Percentiles rank a stretch among this genome's conserved stretches.
phyloP scores from a whole-genome alignment of 2,329 filamentous ascomycete species.

The Monilinia vaccinii-corymbosi region DNA sequence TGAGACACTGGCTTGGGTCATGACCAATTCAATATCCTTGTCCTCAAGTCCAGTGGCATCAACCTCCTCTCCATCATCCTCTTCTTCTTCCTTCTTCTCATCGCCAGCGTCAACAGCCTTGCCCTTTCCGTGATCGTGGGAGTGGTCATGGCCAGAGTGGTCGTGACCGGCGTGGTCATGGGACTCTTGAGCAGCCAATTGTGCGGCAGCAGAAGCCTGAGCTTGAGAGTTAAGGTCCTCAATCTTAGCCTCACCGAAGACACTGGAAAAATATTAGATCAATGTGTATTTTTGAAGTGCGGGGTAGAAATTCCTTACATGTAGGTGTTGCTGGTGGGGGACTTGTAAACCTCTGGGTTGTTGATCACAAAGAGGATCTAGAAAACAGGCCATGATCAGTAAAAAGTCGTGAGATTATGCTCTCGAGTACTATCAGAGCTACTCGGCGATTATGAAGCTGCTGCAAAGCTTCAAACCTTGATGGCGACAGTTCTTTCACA shows the following conservation, averaged over 20 bases:
- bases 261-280: constrained; percentile 44
- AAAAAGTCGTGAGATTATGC: neutral
- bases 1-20: constrained; percentile 94
- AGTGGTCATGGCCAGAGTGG: constrained; percentile 55
- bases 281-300: neutral
- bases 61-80: constrained; percentile 92
- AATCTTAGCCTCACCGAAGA: constrained; percentile 99
- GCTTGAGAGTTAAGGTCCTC: constrained; percentile 99
- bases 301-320: constrained; percentile 58
- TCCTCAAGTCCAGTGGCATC: constrained; percentile 91
- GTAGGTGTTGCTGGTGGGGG: constrained; percentile 98
- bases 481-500: neutral
- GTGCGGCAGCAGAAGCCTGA: constrained; percentile 90
- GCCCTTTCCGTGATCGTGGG: constrained; percentile 48
- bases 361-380: constrained; percentile 99
- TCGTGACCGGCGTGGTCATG: constrained; percentile 41
- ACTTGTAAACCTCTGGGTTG: constrained; percentile 99
- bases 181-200: constrained; percentile 69
- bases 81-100: constrained; percentile 65
- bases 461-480: neutral
- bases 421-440: neutral
- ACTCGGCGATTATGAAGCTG: neutral
- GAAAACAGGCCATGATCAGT: constrained; percentile 13
- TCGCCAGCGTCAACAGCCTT: constrained; percentile 56
- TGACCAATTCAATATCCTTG: constrained; percentile 99